Evolutionary conservation across 495 filamentous ascomycete genomes (phyloP).

Genomic region (Neurospora sublineolata): DNA sequence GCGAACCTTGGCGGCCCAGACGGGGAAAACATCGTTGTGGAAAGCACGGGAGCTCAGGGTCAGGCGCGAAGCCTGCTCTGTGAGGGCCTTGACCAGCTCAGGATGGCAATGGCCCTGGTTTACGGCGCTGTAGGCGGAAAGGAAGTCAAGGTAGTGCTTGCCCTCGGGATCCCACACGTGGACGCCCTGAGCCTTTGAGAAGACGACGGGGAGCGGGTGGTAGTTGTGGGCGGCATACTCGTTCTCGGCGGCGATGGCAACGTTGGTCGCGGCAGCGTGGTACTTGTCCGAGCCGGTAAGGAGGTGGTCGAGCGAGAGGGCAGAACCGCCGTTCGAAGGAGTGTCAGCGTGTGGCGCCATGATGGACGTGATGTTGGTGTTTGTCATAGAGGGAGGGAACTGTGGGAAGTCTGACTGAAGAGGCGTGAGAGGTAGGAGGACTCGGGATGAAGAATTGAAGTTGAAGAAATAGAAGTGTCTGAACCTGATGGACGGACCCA

Average conservation of each 20-base stretch:
- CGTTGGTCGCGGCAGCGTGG: constrained; percentile 69
- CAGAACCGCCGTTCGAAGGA: constrained; percentile 1
- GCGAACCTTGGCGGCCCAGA: constrained; percentile 88
- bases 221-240: constrained; percentile 95
- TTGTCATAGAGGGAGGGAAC: neutral
- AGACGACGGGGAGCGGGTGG: constrained; percentile 89
- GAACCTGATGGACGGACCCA: neutral
- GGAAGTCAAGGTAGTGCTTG: constrained; percentile 93
- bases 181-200: constrained; percentile 68
- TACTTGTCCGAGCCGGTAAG: constrained; percentile 40
- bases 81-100: constrained; percentile 78
- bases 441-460: neutral
- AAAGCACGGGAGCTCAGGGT: constrained; percentile 94
- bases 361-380: constrained; percentile 3
- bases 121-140: constrained; percentile 94
- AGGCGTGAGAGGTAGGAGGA: neutral
- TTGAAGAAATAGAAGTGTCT: neutral
- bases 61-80: constrained; percentile 79
- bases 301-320: constrained; percentile 20
- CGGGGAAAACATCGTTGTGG: constrained; percentile 97
- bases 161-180: constrained; percentile 97
- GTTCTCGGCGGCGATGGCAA: constrained; percentile 70
- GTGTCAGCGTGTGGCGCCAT: constrained; percentile 50
- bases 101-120: constrained; percentile 99
- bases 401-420: neutral